Evolutionary conservation across 192 early-diverging fungal species (phyloP), one percentile per base, ranked within the genome.

Genomic region (Coemansia sp.): DNA sequence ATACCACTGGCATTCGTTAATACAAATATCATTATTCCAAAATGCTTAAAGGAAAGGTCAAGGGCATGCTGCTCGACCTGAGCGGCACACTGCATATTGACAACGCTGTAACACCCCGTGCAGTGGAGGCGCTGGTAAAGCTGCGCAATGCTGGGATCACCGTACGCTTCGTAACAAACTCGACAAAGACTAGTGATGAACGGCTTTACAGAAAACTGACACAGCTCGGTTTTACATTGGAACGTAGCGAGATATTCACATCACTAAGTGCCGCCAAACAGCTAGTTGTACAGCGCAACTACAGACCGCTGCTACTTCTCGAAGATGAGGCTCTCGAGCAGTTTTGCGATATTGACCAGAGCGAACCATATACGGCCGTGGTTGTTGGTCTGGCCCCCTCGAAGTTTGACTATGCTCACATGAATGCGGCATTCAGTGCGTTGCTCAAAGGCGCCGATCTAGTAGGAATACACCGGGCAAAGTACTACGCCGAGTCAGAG

Each of bases 151-250:
- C 72, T 12, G 82, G 84, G 0, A 75, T 89, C 53, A 70, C 61
- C 18, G 61, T 81, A n/a, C 65, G 78, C 3, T 93, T 94, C 68
- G 87, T 90, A n/a, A 91, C 91, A 44, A 96, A 96, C 71, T 93
- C 92, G 1, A 93, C 93, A 15, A 91, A 91, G 53, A 82, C 88
- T 53, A 87, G 85, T 30, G 70, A 76, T 33, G 62, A 66, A 24
- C 48, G 48, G 14, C 69, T 94, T 1, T 69, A 84, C n/a, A 49
- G 55, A n/a, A 83, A 84, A 46, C 78, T 96, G 12, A 50, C 56
- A 14, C 45, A 45, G 11, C 69, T 94, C 21, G 93, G 91, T 0
- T 90, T 96, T 57, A 65, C 82, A 13, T 73, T 91, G n/a, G 51
- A 57, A 18, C 64, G 55, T 23, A 18, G 30, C 50, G 78, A 92